phyloP scores from a whole-genome alignment of 2,329 filamentous ascomycete genomes.

The Acephala macrosclerotiorum region DNA sequence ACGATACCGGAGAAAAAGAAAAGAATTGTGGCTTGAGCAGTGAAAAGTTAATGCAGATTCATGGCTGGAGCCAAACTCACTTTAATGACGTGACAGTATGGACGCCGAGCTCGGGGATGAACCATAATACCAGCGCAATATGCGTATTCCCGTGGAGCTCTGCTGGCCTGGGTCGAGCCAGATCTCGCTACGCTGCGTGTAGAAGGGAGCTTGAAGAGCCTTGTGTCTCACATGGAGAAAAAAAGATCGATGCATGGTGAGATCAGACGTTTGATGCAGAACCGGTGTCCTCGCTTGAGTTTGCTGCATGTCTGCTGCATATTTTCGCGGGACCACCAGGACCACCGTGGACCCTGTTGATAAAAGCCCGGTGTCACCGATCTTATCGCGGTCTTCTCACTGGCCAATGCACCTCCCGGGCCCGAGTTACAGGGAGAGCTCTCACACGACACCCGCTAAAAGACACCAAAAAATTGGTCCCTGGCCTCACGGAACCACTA shows the following conservation, averaged over 20 bases:
- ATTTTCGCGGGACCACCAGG: too few relatives aligned
- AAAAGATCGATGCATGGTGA: not conserved
- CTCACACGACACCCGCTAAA: slow-evolving; percentile 12
- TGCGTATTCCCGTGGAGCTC: slow-evolving; percentile 4
- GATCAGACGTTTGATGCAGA: not conserved
- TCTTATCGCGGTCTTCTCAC: slow-evolving; percentile 34
- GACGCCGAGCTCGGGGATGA: slow-evolving; percentile 1
- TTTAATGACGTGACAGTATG: not conserved
- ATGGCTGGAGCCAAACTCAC: not conserved
- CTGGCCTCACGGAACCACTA: too few relatives aligned
- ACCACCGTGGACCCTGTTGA: slow-evolving; percentile 28
- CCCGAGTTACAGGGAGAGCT: slow-evolving; percentile 25
- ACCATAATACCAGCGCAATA: not conserved
- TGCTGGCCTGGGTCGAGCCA: not conserved
- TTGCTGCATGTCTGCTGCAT: not conserved
- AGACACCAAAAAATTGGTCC: not conserved
- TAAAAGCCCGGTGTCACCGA: slow-evolving; percentile 38
- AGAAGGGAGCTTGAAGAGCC: not conserved
- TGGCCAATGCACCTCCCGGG: slow-evolving; percentile 22
- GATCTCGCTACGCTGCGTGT: not conserved
- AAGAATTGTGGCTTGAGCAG: slow-evolving; percentile 7
- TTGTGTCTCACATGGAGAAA: slow-evolving; percentile 3
- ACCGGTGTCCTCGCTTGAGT: not conserved
- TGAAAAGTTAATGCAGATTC: not conserved
- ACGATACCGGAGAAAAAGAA: slow-evolving; percentile 12